phyloP scores from a whole-genome alignment of 2,329 filamentous ascomycete genomes.

The Stachybotrys echinatus region DNA sequence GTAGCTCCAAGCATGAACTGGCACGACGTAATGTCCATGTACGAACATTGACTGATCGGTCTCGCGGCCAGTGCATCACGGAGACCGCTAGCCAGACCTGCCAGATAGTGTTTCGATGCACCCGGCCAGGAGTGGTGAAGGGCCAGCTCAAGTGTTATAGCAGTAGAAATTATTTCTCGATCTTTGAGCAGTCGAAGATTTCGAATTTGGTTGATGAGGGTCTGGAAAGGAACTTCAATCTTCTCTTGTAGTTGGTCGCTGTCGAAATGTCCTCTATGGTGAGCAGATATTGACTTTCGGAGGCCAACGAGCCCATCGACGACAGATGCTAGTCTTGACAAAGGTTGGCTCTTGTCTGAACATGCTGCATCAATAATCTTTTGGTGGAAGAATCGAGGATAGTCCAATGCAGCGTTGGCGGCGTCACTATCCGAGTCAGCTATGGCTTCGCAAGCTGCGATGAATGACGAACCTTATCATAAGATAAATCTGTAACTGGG shows the following conservation, averaged over 20 bases:
- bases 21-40: conserved; percentile 7
- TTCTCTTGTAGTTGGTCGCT: background rate
- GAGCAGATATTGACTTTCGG: background rate
- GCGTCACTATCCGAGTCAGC: background rate
- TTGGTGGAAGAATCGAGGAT: background rate
- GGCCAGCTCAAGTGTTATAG: background rate
- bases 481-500: background rate
- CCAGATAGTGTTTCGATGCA: background rate
- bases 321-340: background rate
- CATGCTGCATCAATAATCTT: background rate
- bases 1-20: conserved; percentile 4
- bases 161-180: background rate
- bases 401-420: background rate
- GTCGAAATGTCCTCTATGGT: background rate
- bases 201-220: background rate
- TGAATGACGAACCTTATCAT: background rate
- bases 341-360: background rate
- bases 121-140: background rate
- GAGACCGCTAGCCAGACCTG: background rate
- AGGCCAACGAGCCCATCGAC: background rate
- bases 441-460: background rate
- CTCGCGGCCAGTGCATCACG: background rate
- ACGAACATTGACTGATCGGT: background rate
- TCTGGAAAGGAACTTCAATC: background rate
- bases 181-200: background rate